These are phyloP conservation scores for Naganishia liquefaciens DNA, from an alignment of 1,284 basidiomycete species.

Conservation along the genomic window DNA sequence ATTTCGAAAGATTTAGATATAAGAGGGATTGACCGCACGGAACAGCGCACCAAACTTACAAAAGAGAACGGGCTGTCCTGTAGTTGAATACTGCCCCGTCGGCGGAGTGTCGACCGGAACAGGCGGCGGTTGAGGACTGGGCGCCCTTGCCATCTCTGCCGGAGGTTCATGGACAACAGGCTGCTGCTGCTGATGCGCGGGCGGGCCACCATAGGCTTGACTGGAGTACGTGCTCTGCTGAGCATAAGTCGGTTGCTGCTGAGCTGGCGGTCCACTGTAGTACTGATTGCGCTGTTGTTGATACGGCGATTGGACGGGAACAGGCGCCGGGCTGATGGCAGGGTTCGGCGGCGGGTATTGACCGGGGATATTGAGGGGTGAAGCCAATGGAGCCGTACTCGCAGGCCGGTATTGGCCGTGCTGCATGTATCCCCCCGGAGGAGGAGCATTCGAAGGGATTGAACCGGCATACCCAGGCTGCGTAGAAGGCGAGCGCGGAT, in stretches of 20 bases:
- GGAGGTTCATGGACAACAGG: slow-evolving; percentile 7
- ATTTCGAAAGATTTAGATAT: neutral
- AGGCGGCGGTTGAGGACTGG: slow-evolving; percentile 47
- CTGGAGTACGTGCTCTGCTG: slow-evolving; percentile 40
- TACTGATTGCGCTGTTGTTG: slow-evolving; percentile 26
- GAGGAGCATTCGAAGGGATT: slow-evolving; percentile 35
- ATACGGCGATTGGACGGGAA: slow-evolving; percentile 13
- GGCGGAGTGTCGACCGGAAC: slow-evolving; percentile 48
- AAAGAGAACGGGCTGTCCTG: slow-evolving; percentile 51
- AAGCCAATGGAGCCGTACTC: slow-evolving; percentile 30
- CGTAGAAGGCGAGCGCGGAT: slow-evolving; percentile 16
- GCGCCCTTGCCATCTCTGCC: slow-evolving; percentile 32
- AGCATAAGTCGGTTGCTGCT: slow-evolving; percentile 25
- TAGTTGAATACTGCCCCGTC: slow-evolving; percentile 53
- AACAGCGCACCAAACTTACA: slow-evolving; percentile 43
- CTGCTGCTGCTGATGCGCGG: slow-evolving; percentile 32
- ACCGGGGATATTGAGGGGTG: slow-evolving; percentile 7
- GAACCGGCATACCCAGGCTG: slow-evolving; percentile 10
- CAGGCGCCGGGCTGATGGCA: slow-evolving; percentile 19
- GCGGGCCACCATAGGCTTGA: slow-evolving; percentile 34
- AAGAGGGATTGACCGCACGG: neutral
- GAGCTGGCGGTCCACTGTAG: slow-evolving; percentile 12
- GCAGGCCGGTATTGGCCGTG: slow-evolving; percentile 33
- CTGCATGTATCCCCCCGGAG: slow-evolving; percentile 17
- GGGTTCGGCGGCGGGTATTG: slow-evolving; percentile 7